Evolutionary conservation across 2,329 filamentous ascomycete species (phyloP), one percentile per base, ranked within the genome.

Genomic region (Cordyceps pruinosa): DNA sequence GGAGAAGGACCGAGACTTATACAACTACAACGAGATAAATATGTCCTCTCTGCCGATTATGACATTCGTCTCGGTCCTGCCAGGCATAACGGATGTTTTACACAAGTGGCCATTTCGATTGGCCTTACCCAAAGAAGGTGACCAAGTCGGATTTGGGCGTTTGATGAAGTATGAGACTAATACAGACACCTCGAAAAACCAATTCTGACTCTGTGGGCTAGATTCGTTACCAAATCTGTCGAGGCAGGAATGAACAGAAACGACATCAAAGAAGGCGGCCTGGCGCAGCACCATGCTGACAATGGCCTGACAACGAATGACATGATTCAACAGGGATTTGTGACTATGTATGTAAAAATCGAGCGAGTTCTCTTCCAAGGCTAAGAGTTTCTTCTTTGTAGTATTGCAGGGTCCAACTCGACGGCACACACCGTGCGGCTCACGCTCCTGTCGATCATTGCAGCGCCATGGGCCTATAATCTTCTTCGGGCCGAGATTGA

Each of bases 331-430:
- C 72, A 75, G 50, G 70, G 70, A 1, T 70, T 72, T 30, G 66
- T 75, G 10, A 69, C 73, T 21, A 72, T 74, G 73, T 73, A 58
- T 65, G 55, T 13, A 2, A 25, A n/a, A 3, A 19, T 10, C 28
- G 17, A 1, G 13, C 34, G 12, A 23, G n/a, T 4, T 12, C 30
- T 15, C 10, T 19, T 9, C 13, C 25, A 30, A 10, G 21, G 6
- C 37, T 51, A 41, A 55, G n/a, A n/a, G n/a, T n/a, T 37, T 17
- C 8, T 21, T 23, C 19, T 37, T 5, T n/a, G 1, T 42, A 81
- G 78, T 60, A 80, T 83, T 64, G 81, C 81, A 17, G 82, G 82
- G 26, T 83, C 82, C 21, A 82, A 85, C 68, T 83, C 81, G 0
- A 83, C 82, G 0, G 81, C 82, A 0, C 78, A 77, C 0, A 74